Base-by-base conservation (phyloP, 441 rosid genomes). In the Manihot esculenta region DNA sequence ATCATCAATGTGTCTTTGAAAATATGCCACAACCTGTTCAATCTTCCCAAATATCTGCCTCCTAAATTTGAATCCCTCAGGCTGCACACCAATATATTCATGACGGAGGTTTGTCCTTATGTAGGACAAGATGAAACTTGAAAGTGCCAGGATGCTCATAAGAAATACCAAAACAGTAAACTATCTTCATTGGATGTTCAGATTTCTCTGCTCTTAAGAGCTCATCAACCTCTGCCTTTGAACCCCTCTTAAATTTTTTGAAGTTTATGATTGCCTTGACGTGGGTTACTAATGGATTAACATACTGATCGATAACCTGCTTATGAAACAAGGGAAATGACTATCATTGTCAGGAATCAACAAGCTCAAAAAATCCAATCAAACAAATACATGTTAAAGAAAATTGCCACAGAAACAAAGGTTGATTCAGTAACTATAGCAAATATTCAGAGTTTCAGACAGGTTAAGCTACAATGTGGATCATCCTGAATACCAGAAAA, bases 61-160 rank as follows among this genome's bases (percentile, higher is more conserved):
- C 78, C 94, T 81, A 74, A 90, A 92, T 82, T 86, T 90, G 75
- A 90, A 92, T 68, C 98, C 98, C 82, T 92, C 86, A 18, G 96
- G 94, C 71, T 90, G 86, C 23, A 92, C 75, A 59, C 98, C 94
- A 18, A 92, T 76, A 66, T 86, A 90, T 76, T 92, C 98, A 59
- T 92, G 98, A 71, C 84, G 96, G 0, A 92, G 91, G 75, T 88
- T 88, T 56, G 91, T 87, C 79, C 96, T 76, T 62, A 90, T 87
- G 71, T 86, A 92, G 45, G 94, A 80, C 35, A 90, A 82, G 76
- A 89, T 84, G 64, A 92, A 90, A 66, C 90, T n/a, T n/a, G n/a
- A n/a, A n/a, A n/a, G n/a, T 92, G 58, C 98, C 96, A 21, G 98
- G 98, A 80, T 92, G 96, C 55, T 92, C 92, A 48, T 90, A 87